Conservation (phyloP, 257 asterid genomes). For the Solanum stenotomum region DNA sequence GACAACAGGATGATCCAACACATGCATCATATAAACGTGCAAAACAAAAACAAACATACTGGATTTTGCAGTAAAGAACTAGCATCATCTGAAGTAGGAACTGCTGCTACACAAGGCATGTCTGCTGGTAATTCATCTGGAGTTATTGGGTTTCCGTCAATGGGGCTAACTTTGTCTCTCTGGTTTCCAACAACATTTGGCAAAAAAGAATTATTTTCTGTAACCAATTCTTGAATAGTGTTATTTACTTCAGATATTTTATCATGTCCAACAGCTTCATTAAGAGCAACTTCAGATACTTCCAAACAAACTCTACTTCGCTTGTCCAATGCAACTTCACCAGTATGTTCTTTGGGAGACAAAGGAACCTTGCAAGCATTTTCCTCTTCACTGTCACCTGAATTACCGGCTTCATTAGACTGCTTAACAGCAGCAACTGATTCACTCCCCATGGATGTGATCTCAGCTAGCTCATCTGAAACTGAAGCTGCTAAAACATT, state of each 20-base stretch:
- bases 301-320: constrained; percentile 8
- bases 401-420: constrained; percentile 11
- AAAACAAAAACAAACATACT: constrained; percentile 20
- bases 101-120: constrained; percentile 1
- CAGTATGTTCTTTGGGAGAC: constrained; percentile 17
- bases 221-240: constrained; percentile 3
- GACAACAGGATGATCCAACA: neutral
- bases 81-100: constrained; percentile 8
- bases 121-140: neutral
- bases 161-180: constrained; percentile 6
- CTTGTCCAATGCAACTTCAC: constrained; percentile 11
- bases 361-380: constrained; percentile 5
- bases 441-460: neutral
- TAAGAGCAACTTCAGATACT: constrained; percentile 8
- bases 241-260: constrained; percentile 11
- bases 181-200: constrained; percentile 12
- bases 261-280: constrained; percentile 4
- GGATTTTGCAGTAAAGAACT: constrained; percentile 15
- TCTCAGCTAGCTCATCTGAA: constrained; percentile 10
- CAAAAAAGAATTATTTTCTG: constrained; percentile 1
- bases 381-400: constrained; percentile 9
- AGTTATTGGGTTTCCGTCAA: constrained; percentile 4
- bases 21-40: neutral
- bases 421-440: neutral
- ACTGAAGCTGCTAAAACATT: constrained; percentile 3